Base-by-base conservation (phyloP, 2,329 filamentous ascomycete genomes). In the Xylaria sp. region DNA sequence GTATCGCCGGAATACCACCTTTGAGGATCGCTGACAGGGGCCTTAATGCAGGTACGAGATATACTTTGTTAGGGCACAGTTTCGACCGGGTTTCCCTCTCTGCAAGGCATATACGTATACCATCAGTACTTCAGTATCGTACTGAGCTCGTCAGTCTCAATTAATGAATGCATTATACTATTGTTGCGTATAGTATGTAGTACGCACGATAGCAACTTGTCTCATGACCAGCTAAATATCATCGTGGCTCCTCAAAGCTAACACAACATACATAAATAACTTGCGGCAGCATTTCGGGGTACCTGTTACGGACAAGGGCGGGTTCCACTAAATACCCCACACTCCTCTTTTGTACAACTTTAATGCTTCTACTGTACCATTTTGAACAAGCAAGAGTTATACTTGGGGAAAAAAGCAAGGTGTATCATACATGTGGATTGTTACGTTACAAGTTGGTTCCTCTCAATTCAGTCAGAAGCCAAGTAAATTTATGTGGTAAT, bases 1-100 rank as follows among this genome's bases (percentile, higher is more conserved):
- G 63, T 58, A 65, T 70, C 58, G 49, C 33, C 53, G 62, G 62
- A 70, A 68, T 61, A 46, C 59, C 59, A 76, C 67, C 59, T 67
- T 44, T 49, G 62, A 56, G 59, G 75, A 76, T 74, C 73, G 66
- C 59, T 65, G 56, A 63, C 74, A 75, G 72, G 74, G 74, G 72
- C 58, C 40, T 59, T 70, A 66, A 73, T 74, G 75, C 75, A 77
- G 75, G 75, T 77, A 77, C 75, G 66, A 60, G 59, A 60, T 56
- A 66, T 53, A 40, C 23, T 48, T 70, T 68, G 71, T 71, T 70
- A 68, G 69, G 73, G 65, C 64, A 67, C 69, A 71, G 74, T 74
- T 72, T 75, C 70, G 73, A 73, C 70, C 68, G 65, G 66, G 63
- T 61, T 62, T 57, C 51, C 54, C 40, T 65, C 66, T 49, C 54